Base-by-base conservation (phyloP, 1,284 basidiomycete genomes). In the Crepidotus sp. region DNA sequence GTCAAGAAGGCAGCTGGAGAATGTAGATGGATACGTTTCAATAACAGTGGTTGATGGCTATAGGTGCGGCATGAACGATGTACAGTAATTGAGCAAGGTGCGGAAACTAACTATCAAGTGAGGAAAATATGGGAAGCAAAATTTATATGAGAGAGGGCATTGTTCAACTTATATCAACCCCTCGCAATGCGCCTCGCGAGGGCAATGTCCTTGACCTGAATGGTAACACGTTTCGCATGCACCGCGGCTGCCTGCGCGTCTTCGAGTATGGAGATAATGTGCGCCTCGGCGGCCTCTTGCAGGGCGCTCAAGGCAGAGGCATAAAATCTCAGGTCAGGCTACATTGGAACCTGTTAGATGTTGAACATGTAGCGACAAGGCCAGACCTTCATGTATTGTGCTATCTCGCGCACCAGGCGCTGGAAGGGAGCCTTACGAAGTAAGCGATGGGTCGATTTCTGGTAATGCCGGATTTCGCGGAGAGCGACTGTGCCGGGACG, bases 161-260 rank as follows among this genome's bases (percentile, higher is more conserved):
- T n/a, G n/a, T n/a, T n/a, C n/a, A n/a, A n/a, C n/a, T n/a, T n/a
- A n/a, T n/a, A n/a, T n/a, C n/a, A n/a, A n/a, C n/a, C n/a, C n/a
- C n/a, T n/a, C n/a, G n/a, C n/a, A n/a, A n/a, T n/a, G n/a, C n/a
- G n/a, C n/a, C n/a, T n/a, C 19, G 95, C 95, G 34, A 98, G 82
- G 55, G 96, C 92, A 53, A 99, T 95, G 61, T 99, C 96, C 54
- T 87, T 78, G 52, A 92, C 89, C 94, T 97, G 97, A 58, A 99
- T 86, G 6, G 96, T 99, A 10, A 99, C 96, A 58, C 95, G 85
- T 66, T 96, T 97, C 21, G 96, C 95, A 61, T 99, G 96, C 52
- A 99, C 89, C 4, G 96, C 94, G 60, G 93, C 96, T 35, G 84
- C 91, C 69, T 62, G 95, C 85, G 93, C 88, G 64, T 97, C 93